These are phyloP conservation scores for Vitis rupestris DNA, from an alignment of 164 flowering plant genomes.

Conservation along the genomic window DNA sequence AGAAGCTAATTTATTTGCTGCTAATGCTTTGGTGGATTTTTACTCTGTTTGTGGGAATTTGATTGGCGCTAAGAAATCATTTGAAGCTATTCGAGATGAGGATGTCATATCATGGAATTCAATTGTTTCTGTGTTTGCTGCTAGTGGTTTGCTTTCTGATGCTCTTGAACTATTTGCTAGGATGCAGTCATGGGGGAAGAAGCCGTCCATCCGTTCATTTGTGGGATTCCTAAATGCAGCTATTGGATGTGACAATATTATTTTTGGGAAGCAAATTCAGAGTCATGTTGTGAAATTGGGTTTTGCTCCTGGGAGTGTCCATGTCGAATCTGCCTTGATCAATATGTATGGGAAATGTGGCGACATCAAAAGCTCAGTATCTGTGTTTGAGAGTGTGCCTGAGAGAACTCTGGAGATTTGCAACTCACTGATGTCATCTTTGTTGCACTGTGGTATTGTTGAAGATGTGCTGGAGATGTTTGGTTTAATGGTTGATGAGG, in stretches of 20 bases:
- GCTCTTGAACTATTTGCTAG: conserved; percentile 42
- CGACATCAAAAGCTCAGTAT: conserved; percentile 44
- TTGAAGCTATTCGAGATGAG: conserved; percentile 38
- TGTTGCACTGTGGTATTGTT: conserved; percentile 40
- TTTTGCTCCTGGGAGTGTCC: conserved; percentile 38
- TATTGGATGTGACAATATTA: conserved; percentile 29
- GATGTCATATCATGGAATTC: conserved; percentile 84
- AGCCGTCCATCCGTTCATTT: conserved; percentile 60
- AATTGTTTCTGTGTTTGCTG: conserved; percentile 49
- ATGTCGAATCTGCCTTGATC: conserved; percentile 67
- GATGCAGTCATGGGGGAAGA: conserved; percentile 67
- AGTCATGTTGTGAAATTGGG: conserved; percentile 53
- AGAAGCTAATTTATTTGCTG: conserved; percentile 48
- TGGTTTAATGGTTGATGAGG: conserved; percentile 61
- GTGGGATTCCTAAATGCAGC: conserved; percentile 52
- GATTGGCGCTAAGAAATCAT: conserved; percentile 42
- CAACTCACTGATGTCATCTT: conserved; percentile 67
- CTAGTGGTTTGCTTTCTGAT: conserved; percentile 34
- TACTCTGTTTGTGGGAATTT: conserved; percentile 59
- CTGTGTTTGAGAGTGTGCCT: conserved; percentile 35
- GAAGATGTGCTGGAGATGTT: conserved; percentile 63
- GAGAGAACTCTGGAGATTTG: conserved; percentile 47
- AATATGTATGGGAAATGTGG: conserved; percentile 81
- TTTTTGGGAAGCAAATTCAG: conserved; percentile 59
- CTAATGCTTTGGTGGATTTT: conserved; percentile 74